Percentiles rank a stretch among this genome's conserved stretches.
phyloP scores from a whole-genome alignment of 441 rosid species.

The Metrosideros polymorpha region DNA sequence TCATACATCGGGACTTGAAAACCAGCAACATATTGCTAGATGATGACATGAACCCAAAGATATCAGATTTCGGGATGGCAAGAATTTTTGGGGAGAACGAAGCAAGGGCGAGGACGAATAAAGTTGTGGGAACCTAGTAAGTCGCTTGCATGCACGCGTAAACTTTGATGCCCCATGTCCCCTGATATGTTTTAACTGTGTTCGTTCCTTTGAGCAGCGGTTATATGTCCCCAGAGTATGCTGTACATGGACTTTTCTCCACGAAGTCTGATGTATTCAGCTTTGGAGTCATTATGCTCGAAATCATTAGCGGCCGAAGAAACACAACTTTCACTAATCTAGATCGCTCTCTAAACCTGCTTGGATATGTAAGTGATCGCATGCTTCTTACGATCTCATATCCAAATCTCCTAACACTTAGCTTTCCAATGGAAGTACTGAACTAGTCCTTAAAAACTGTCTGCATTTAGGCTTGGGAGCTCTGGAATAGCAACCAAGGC shows the following conservation, averaged over 20 bases:
- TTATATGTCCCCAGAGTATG: background rate
- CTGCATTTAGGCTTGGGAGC: background rate
- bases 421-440: background rate
- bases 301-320: background rate
- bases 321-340: background rate
- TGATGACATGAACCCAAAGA: background rate
- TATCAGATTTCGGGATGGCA: background rate
- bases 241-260: background rate
- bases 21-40: background rate
- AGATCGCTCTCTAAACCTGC: background rate
- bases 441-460: background rate
- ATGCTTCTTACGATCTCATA: background rate
- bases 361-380: background rate
- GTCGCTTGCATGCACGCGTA: background rate
- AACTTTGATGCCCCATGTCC: background rate
- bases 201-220: background rate
- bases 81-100: background rate
- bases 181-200: background rate
- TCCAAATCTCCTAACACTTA: background rate
- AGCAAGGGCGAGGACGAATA: background rate
- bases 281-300: background rate
- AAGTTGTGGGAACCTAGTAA: background rate
- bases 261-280: background rate
- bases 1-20: background rate
- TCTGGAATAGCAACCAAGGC: background rate